Base-by-base conservation (phyloP, 495 filamentous ascomycete genomes). In the Podospora conica region DNA sequence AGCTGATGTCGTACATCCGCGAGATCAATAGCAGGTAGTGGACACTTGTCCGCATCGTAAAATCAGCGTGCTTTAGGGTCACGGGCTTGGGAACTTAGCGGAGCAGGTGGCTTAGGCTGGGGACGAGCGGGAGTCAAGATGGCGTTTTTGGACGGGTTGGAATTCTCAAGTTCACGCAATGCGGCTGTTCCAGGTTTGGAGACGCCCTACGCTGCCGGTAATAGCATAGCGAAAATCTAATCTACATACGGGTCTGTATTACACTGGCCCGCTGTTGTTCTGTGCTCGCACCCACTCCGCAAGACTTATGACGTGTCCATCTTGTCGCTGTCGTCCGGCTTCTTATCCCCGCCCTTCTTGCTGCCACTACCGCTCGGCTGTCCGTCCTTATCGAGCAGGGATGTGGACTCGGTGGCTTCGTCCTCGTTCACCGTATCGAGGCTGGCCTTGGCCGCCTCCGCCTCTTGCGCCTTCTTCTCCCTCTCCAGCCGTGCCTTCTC, bases 401-500 rank as follows among this genome's bases (percentile, higher is more conserved):
- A 88, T 74, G 88, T 73, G 61, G 82, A 85, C 76, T 81, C 85
- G 76, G 83, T 55, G 6, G 27, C 63, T 12, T 64, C 90, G 75
- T 84, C 90, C 73, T 97, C 92, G 53, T 83, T 85, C 74, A 48
- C 40, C 1, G 40, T 48, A 18, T 92, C 93, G 66, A 97, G 79
- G 78, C 86, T 88, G 55, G 83, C 82, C 76, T 93, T 84, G 18
- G 84, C 80, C 31, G 75, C 78, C 61, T 87, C 89, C 68, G 91
- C 90, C 65, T 87, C 84, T 40, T 91, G 86, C 74, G 89, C 90
- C 70, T 88, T 85, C 79, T 90, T 74, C 72, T 96, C 94, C 79
- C 90, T 74, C 72, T 96, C 94, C 77, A 95, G 87, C 72, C 95
- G 81, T 66, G 91, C 92, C 83, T 95, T 96, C 83, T 79, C 95